Evolutionary conservation across 129 eudicot genomes (phyloP).

Genomic region (Chrysanthemum lavandulifolium): DNA sequence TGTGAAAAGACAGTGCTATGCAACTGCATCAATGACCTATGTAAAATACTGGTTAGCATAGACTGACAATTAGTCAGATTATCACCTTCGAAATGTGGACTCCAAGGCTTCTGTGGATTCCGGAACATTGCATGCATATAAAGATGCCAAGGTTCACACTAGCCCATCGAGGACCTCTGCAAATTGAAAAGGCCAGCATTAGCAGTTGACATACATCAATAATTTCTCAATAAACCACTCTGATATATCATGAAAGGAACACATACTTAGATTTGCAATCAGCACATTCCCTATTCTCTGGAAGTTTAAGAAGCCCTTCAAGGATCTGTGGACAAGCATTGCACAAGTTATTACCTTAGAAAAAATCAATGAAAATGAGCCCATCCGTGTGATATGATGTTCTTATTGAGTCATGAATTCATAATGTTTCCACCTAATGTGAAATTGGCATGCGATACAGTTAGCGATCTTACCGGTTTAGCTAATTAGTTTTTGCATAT

Average conservation of each 20-base stretch:
- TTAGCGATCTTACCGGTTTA: background rate
- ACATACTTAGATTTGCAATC: constrained; percentile 71
- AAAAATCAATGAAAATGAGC: background rate
- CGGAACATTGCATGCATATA: constrained; percentile 90
- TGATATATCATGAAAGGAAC: constrained; percentile 10
- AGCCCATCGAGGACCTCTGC: constrained; percentile 96
- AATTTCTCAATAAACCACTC: background rate
- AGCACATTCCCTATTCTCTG: constrained; percentile 81
- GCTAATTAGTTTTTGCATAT: background rate
- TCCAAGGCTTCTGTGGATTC: constrained; percentile 89
- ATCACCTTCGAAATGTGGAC: constrained; percentile 89
- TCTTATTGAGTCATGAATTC: background rate
- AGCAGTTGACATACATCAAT: constrained; percentile 2
- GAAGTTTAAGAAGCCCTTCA: constrained; percentile 79
- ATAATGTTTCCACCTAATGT: background rate
- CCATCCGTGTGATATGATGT: background rate
- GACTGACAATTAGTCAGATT: background rate
- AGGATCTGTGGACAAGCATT: constrained; percentile 48
- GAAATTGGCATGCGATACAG: background rate
- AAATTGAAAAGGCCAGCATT: constrained; percentile 13
- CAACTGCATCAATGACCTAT: background rate
- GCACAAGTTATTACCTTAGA: background rate
- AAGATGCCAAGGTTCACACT: constrained; percentile 90
- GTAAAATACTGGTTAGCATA: background rate
- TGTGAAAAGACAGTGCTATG: background rate